Evolutionary conservation across 768 basidiomycete species (phyloP).

Genomic region (Rhodotorula kratochvilovae): DNA sequence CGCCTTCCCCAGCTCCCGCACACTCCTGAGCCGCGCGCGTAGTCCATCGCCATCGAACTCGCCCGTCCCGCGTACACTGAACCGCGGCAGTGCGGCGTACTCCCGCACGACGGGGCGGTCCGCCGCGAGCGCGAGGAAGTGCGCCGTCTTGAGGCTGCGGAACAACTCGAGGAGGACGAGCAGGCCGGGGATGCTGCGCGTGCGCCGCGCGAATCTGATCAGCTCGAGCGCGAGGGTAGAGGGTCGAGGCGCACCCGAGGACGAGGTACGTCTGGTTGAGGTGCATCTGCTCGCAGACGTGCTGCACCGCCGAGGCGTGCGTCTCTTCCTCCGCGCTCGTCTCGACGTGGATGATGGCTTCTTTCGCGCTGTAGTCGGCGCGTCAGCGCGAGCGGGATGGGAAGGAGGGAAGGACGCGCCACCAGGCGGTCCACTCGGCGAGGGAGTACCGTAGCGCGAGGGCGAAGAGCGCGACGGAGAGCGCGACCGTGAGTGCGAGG

Average conservation of each 20-base stretch:
- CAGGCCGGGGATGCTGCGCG: constrained; percentile 3
- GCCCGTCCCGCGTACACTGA: neutral
- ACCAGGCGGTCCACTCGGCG: neutral
- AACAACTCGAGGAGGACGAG: constrained; percentile 16
- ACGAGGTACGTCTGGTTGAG: constrained; percentile 23
- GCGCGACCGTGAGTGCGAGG: neutral
- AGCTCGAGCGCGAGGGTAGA: no score
- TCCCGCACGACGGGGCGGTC: no score
- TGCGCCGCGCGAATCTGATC: no score
- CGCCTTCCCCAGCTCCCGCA: constrained; percentile 4
- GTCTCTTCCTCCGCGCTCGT: neutral
- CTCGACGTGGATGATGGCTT: no score
- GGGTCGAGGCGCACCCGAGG: neutral
- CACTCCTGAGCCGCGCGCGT: no score
- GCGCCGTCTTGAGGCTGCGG: constrained; percentile 1
- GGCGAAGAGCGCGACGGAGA: constrained; percentile 9
- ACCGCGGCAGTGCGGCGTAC: neutral
- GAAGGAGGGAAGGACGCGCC: no score
- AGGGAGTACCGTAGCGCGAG: neutral
- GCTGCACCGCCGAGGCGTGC: neutral
- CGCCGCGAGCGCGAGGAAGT: constrained; percentile 6
- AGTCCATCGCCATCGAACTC: no score
- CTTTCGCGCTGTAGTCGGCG: no score
- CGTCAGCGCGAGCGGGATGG: no score
- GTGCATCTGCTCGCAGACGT: constrained; percentile 1